A percentile compares a stretch with the other conserved stretches of the same genome.
phyloP scores from a whole-genome alignment of 2,329 filamentous ascomycete genomes.

The Aspergillus tanneri region DNA sequence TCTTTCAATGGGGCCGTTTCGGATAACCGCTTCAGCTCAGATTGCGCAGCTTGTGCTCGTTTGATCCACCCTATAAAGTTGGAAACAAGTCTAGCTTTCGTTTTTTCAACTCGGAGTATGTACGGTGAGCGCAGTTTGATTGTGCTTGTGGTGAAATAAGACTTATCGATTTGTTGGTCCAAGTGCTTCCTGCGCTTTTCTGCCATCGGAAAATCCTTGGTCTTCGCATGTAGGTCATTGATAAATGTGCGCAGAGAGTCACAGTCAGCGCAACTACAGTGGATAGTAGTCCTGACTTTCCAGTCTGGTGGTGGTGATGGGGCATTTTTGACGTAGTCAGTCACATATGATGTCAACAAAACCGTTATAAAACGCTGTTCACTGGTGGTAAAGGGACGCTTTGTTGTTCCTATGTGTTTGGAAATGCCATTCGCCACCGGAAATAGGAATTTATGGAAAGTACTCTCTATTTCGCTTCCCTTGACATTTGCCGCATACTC shows the following conservation, averaged over 20 bases:
- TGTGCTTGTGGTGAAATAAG: background rate
- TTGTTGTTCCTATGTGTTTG: background rate
- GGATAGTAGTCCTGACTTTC: background rate
- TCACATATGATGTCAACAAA: background rate
- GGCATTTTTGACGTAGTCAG: background rate
- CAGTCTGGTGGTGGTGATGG: background rate
- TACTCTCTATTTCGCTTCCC: background rate
- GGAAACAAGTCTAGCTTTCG: background rate
- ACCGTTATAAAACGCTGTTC: background rate
- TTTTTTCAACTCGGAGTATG: conserved; percentile 3
- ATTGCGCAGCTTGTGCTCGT: background rate
- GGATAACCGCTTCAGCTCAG: background rate
- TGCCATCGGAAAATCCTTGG: background rate
- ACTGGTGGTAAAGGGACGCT: background rate
- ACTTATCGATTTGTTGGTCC: conserved; percentile 1
- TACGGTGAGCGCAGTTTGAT: background rate
- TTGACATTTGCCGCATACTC: background rate
- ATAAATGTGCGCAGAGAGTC: background rate
- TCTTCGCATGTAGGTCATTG: background rate
- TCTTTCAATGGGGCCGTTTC: background rate
- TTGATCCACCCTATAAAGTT: background rate
- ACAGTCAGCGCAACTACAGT: background rate
- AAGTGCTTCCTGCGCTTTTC: background rate
- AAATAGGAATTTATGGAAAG: conserved; percentile 2
- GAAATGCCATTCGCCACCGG: conserved; percentile 1